Evolutionary conservation across 257 asterid species (phyloP).

Genomic region (Solanum lignicaule): DNA sequence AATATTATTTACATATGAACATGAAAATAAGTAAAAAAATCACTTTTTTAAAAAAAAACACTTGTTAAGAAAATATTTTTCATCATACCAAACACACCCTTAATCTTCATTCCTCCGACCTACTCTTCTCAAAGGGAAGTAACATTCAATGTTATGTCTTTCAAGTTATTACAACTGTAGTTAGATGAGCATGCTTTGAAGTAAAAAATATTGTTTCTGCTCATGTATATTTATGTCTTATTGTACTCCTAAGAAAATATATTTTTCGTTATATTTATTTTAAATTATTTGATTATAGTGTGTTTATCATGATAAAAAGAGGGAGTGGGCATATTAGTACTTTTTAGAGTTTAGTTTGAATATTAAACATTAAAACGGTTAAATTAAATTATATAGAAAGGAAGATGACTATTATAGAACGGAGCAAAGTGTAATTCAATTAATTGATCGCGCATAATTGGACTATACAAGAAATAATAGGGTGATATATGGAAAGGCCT

Average conservation of each 20-base stretch:
- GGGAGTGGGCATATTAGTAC: not conserved
- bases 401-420: not conserved
- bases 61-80: too few relatives aligned
- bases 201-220: too few relatives aligned
- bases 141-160: not conserved
- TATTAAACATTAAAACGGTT: not conserved
- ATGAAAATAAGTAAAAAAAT: too few relatives aligned
- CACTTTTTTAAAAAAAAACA: too few relatives aligned
- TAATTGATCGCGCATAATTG: not conserved
- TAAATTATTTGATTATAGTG: too few relatives aligned
- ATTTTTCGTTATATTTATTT: too few relatives aligned
- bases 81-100: too few relatives aligned
- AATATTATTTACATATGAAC: too few relatives aligned
- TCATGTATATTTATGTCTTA: not conserved
- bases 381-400: not conserved
- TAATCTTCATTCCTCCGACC: too few relatives aligned
- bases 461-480: not conserved
- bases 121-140: not conserved
- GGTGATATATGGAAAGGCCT: not conserved
- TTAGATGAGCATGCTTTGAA: not conserved
- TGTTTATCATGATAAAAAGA: too few relatives aligned
- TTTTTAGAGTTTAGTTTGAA: not conserved
- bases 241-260: too few relatives aligned
- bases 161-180: not conserved
- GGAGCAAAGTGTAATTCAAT: not conserved